phyloP scores from a whole-genome alignment of 192 early-diverging fungal species.

The Backusella westeae region DNA sequence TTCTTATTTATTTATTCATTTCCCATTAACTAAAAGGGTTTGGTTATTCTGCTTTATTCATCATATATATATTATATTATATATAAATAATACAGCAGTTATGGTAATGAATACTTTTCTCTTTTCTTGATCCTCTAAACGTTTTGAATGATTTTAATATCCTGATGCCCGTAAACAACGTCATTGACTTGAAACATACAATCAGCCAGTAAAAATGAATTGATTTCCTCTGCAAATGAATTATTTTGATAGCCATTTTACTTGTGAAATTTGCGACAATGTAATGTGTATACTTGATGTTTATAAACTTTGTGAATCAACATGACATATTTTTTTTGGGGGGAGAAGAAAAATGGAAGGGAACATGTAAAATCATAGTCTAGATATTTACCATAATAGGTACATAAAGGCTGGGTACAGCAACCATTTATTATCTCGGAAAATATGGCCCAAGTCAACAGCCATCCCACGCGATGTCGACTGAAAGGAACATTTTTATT shows the following conservation, averaged over 20 bases:
- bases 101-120: neutral
- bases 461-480: slow-evolving; percentile 3
- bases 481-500: slow-evolving; percentile 1
- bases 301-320: neutral
- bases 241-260: neutral
- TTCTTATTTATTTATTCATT: neutral
- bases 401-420: neutral
- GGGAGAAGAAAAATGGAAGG: neutral
- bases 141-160: neutral
- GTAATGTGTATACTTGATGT: neutral
- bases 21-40: neutral
- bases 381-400: neutral
- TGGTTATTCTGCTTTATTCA: neutral
- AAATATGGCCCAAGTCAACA: neutral
- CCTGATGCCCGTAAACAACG: neutral
- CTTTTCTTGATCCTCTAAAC: neutral
- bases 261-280: neutral
- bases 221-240: neutral
- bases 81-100: neutral
- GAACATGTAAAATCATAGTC: neutral
- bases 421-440: neutral
- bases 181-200: neutral
- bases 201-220: neutral
- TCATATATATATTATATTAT: neutral
- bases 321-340: neutral